Evolutionary conservation across 2,329 filamentous ascomycete genomes (phyloP), one percentile per base, ranked within the genome.

Genomic region (Epichloe sylvatica): DNA sequence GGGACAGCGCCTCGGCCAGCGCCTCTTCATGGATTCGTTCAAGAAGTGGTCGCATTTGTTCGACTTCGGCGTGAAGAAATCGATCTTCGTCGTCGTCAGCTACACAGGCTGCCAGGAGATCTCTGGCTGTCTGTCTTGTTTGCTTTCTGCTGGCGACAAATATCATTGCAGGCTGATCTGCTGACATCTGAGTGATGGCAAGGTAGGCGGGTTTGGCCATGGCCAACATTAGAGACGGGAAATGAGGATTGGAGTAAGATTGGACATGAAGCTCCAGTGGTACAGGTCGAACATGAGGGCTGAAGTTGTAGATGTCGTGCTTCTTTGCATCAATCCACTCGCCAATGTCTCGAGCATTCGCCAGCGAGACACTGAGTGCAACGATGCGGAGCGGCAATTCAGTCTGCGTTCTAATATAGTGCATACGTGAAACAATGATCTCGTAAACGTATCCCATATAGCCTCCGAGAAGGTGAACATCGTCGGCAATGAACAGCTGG

Each of bases 241-340:
- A 96, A 63, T 98, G 94, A 44, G 94, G 89, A 52, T 95, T 94
- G 30, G 83, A 86, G 70, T 92, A 98, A 1, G 90, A 91, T 67
- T 98, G 92, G 45, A 98, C 84, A 63, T 96, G 89, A 51, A 98
- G 78, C 64, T 97, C 91, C 34, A 98, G 72, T 21, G 91, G 90
- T 17, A 96, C 81, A 1, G 89, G 85, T 50, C 94, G 83, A 53
- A 91, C 83, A 60, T 91, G 84, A 2, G 92, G 92, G 59, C 88
- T 95, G 71, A 98, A 98, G 70, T 98, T 98, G 75, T 91, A 98
- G 55, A 95, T 95, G 45, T 92, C 94, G 64, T 98, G 92, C 72
- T 96, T 97, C 66, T 83, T 94, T 7, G 91, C 92, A 56, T 94
- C 92, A 57, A 98, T 89, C 92, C 92, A 98, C 68, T 96, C 92